Evolutionary conservation across 2,329 filamentous ascomycete genomes (phyloP).

Genomic region (Fusarium sp.): DNA sequence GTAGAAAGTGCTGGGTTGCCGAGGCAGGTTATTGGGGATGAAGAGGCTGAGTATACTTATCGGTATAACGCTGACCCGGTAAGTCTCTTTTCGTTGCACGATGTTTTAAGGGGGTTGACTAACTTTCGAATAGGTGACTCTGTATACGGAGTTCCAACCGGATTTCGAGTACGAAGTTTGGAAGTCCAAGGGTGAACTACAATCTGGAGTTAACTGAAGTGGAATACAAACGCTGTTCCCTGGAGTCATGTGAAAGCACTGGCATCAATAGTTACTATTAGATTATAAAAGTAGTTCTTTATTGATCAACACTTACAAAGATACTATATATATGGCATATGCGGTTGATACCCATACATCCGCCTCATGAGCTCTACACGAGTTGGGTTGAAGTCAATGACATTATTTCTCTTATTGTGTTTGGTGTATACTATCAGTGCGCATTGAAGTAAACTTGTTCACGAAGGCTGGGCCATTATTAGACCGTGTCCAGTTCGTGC

Average conservation of each 20-base stretch:
- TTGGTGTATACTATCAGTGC: too few relatives aligned
- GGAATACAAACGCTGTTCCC: background rate
- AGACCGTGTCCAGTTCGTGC: too few relatives aligned
- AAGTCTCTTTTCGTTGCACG: background rate
- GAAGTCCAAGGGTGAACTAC: constrained; percentile 47
- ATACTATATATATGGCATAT: too few relatives aligned
- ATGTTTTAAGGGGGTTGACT: background rate
- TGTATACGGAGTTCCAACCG: constrained; percentile 54
- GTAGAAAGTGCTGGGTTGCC: constrained; percentile 48
- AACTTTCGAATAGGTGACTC: constrained; percentile 42
- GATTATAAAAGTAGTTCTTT: background rate
- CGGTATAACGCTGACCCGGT: constrained; percentile 51
- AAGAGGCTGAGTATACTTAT: constrained; percentile 57
- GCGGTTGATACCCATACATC: too few relatives aligned
- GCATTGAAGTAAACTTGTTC: too few relatives aligned
- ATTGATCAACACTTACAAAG: too few relatives aligned
- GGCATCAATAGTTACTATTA: background rate
- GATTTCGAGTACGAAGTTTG: constrained; percentile 53
- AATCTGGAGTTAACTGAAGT: constrained; percentile 22
- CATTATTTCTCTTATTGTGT: too few relatives aligned
- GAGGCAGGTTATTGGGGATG: constrained; percentile 51
- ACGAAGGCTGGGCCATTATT: too few relatives aligned
- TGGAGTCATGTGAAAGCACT: background rate
- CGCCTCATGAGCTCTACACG: too few relatives aligned
- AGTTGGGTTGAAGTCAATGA: too few relatives aligned